Evolutionary conservation across 345 rosid species (phyloP).

Genomic region (Murraya paniculata): DNA sequence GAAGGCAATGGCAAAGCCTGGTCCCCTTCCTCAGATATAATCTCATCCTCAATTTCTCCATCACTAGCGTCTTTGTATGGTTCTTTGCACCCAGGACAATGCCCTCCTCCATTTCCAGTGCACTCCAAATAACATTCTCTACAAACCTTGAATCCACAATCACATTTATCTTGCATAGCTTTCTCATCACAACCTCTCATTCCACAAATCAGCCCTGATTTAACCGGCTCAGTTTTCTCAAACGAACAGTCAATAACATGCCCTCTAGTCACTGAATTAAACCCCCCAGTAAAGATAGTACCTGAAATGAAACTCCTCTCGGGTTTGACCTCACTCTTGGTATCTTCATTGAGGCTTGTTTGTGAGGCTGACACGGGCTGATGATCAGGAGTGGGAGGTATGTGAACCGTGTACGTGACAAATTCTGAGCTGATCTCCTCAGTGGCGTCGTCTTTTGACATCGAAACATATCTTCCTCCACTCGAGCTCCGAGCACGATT

Average conservation of each 20-base stretch:
- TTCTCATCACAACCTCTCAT: constrained; percentile 75
- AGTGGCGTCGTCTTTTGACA: constrained; percentile 41
- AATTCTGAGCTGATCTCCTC: constrained; percentile 48
- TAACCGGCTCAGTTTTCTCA: constrained; percentile 35
- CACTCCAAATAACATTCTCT: constrained; percentile 66
- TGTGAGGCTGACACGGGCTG: constrained; percentile 52
- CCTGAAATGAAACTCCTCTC: constrained; percentile 52
- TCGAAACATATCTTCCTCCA: constrained; percentile 55
- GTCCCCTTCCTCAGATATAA: constrained; percentile 52
- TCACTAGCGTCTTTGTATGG: constrained; percentile 52
- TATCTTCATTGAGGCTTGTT: constrained; percentile 40
- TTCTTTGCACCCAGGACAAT: constrained; percentile 79
- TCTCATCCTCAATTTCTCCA: constrained; percentile 36
- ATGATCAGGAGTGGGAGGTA: constrained; percentile 79
- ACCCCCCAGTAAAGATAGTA: constrained; percentile 67
- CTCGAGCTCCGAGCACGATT: constrained; percentile 37
- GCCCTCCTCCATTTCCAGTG: constrained; percentile 51
- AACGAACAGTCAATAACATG: constrained; percentile 57
- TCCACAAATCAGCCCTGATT: constrained; percentile 45
- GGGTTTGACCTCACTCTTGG: constrained; percentile 25
- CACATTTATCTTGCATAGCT: constrained; percentile 51
- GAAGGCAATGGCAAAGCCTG: constrained; percentile 67
- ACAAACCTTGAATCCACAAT: constrained; percentile 67
- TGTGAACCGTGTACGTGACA: constrained; percentile 69
- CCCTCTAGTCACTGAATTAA: constrained; percentile 66